Evolutionary conservation across 2,329 filamentous ascomycete species (phyloP).

Genomic region (Drechslerella dactyloides): DNA sequence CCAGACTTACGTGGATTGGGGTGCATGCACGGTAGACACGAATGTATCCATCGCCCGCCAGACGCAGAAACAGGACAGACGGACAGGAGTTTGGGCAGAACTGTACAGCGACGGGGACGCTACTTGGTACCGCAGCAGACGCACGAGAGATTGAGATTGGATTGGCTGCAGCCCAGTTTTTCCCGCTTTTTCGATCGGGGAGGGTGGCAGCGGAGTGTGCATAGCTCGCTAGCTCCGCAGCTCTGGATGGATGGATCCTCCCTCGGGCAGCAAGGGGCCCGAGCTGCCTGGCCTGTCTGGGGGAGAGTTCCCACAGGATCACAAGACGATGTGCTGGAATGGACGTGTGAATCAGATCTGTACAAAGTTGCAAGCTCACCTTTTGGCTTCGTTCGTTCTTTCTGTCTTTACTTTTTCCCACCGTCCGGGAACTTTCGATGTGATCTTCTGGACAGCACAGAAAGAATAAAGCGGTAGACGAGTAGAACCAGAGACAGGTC

Average conservation of each 20-base stretch:
- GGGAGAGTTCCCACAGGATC: not conserved
- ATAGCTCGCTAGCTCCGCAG: not conserved
- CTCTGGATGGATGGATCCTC: not conserved
- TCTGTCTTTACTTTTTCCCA: not conserved
- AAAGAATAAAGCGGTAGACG: slow-evolving; percentile 8
- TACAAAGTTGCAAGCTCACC: no score
- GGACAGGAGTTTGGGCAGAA: no score
- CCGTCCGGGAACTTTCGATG: not conserved
- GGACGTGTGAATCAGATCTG: not conserved
- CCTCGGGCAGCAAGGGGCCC: slow-evolving; percentile 4
- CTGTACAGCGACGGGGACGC: no score
- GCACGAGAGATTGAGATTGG: no score
- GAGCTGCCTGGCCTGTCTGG: not conserved
- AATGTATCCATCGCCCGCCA: not conserved
- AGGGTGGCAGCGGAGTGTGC: not conserved
- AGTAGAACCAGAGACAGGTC: not conserved
- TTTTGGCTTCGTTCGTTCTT: not conserved
- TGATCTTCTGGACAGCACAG: slow-evolving; percentile 8
- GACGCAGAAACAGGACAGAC: no score
- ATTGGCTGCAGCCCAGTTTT: not conserved
- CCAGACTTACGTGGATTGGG: not conserved
- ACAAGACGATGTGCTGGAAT: not conserved
- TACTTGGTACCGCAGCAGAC: no score
- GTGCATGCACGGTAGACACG: not conserved
- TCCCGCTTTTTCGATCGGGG: not conserved